These are phyloP conservation scores for Cystofilobasidium capitatum DNA, from an alignment of 768 basidiomycete genomes.

Conservation along the genomic window DNA sequence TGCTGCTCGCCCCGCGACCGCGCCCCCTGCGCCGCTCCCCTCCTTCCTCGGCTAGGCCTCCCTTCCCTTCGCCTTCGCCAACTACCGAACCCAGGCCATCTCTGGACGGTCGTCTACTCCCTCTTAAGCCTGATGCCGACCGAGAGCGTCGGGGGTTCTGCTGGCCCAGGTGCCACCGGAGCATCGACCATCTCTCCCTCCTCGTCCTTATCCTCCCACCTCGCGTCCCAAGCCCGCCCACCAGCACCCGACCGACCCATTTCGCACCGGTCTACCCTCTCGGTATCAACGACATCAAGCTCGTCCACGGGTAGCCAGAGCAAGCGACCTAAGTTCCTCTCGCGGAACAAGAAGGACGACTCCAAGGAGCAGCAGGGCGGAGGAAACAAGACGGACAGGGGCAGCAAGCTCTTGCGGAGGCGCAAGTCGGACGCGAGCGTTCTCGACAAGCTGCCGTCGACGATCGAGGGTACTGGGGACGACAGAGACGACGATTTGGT, in stretches of 20 bases:
- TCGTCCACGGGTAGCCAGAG: background rate
- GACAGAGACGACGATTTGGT: background rate
- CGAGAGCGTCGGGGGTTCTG: background rate
- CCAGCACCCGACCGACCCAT: background rate
- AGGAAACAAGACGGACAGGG: background rate
- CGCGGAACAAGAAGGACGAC: constrained; percentile 12
- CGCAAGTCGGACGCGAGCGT: background rate
- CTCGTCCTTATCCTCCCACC: constrained; percentile 7
- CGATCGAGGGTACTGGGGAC: background rate
- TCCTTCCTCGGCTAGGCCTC: too few species aligned
- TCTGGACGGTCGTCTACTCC: background rate
- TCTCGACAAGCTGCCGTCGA: background rate
- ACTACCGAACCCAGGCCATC: background rate
- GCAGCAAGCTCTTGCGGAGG: background rate
- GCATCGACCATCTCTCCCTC: constrained; percentile 1
- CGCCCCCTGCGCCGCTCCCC: constrained; percentile 64
- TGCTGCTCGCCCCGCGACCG: too few species aligned
- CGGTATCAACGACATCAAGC: background rate
- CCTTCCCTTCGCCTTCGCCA: too few species aligned
- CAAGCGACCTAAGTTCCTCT: constrained; percentile 20
- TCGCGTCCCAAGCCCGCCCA: background rate
- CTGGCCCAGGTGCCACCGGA: background rate
- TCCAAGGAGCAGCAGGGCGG: background rate
- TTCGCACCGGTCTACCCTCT: background rate
- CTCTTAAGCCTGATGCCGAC: too few species aligned